Percentiles rank a stretch among this genome's conserved stretches.
phyloP scores from a whole-genome alignment of 345 rosid genomes.

The Conringia planisiliqua region DNA sequence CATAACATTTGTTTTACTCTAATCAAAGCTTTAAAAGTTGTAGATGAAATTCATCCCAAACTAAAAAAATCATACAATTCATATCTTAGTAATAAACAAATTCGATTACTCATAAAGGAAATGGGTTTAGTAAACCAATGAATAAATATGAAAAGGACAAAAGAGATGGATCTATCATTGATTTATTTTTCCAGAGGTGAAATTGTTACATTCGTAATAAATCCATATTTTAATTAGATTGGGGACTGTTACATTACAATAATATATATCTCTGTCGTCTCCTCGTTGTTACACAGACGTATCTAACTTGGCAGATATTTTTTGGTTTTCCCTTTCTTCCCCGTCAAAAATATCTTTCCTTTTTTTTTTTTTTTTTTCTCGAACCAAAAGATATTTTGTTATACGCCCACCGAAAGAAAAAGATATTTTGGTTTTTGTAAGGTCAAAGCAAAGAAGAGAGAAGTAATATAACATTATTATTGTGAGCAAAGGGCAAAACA shows the following conservation, averaged over 20 bases:
- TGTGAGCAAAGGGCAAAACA: not conserved
- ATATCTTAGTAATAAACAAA: not conserved
- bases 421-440: slow-evolving; percentile 24
- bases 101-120: not conserved
- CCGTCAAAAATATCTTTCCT: slow-evolving; percentile 13
- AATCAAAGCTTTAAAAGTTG: not conserved
- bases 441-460: slow-evolving; percentile 27
- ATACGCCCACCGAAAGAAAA: not conserved
- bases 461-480: too few relatives aligned
- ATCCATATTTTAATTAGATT: not conserved
- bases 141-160: slow-evolving; percentile 1
- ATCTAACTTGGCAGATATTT: slow-evolving; percentile 30
- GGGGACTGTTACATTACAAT: not conserved
- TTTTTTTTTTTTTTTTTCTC: not conserved
- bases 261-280: not conserved
- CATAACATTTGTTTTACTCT: not conserved
- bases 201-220: not conserved
- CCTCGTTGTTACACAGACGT: not conserved
- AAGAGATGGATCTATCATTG: not conserved
- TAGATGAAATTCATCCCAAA: not conserved
- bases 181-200: not conserved
- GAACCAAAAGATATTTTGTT: slow-evolving; percentile 12
- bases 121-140: not conserved
- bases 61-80: not conserved
- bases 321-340: not conserved